These are phyloP conservation scores for Pseudogymnoascus sp. DNA, from an alignment of 2,329 filamentous ascomycete species.

Conservation along the genomic window DNA sequence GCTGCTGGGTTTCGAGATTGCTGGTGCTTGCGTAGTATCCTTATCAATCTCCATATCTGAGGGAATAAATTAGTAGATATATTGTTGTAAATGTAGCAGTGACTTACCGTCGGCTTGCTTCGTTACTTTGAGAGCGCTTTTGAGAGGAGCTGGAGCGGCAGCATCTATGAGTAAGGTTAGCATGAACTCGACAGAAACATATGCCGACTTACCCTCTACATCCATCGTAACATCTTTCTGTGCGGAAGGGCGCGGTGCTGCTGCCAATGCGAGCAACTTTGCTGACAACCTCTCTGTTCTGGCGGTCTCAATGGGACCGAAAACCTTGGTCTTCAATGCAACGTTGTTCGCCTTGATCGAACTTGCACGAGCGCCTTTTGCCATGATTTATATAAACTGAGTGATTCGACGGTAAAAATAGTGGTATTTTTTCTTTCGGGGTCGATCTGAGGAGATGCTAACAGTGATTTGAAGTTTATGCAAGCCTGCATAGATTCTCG, in stretches of 20 bases:
- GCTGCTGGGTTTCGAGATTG: conserved; percentile 35
- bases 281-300: conserved; percentile 77
- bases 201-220: conserved; percentile 29
- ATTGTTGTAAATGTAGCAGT: not conserved
- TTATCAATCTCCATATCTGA: conserved; percentile 54
- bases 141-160: conserved; percentile 5
- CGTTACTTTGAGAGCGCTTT: conserved; percentile 17
- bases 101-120: conserved; percentile 25
- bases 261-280: conserved; percentile 74
- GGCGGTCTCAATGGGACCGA: conserved; percentile 73
- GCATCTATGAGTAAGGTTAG: not conserved
- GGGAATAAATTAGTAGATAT: not conserved
- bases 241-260: conserved; percentile 61
- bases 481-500: conserved; percentile 11
- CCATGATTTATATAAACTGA: conserved; percentile 53
- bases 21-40: conserved; percentile 28
- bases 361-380: conserved; percentile 77
- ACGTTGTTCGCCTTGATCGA: conserved; percentile 76
- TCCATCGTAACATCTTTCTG: conserved; percentile 48
- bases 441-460: not conserved
- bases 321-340: conserved; percentile 72
- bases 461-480: conserved; percentile 7
- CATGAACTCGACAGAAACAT: not conserved
- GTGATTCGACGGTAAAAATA: not conserved
- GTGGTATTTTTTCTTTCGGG: not conserved